Evolutionary conservation across 495 filamentous ascomycete genomes (phyloP).

Genomic region (Trichoderma gamsii): DNA sequence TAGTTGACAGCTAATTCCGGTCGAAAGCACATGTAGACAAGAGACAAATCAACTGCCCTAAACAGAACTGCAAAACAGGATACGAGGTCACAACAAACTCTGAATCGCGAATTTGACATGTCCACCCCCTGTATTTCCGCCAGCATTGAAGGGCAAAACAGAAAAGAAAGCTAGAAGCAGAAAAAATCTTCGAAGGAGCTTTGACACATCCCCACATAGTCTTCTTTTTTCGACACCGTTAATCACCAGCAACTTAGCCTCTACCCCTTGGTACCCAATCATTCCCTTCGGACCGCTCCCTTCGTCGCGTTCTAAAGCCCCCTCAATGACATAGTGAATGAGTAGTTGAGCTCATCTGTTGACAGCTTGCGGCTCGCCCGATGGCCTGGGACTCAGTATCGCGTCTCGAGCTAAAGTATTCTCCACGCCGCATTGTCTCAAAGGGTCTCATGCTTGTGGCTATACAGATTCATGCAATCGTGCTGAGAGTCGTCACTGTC

Average conservation of each 20-base stretch:
- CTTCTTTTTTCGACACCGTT: neutral
- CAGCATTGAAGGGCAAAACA: neutral
- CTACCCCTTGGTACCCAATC: neutral
- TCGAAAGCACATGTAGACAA: no score
- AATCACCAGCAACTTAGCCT: neutral
- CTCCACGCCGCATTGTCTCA: neutral
- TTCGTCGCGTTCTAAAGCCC: neutral
- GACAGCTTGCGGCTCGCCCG: conserved; percentile 4
- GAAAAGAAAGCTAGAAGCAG: neutral
- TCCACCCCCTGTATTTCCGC: neutral
- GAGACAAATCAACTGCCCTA: no score
- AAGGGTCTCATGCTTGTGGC: no score
- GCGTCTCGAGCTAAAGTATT: neutral
- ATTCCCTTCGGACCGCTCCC: neutral
- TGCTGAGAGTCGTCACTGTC: no score
- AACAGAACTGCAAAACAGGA: no score
- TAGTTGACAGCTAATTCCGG: no score
- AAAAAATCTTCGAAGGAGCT: neutral
- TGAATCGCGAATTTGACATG: no score
- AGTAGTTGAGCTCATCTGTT: neutral
- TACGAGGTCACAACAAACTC: no score
- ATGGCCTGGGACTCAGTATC: conserved; percentile 3
- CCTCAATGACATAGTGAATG: neutral
- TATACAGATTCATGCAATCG: neutral
- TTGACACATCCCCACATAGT: conserved; percentile 4